Percentiles rank a stretch among this genome's conserved stretches.
phyloP scores from a whole-genome alignment of 2,329 filamentous ascomycete species.

The Phyllosticta paracitricarpa region DNA sequence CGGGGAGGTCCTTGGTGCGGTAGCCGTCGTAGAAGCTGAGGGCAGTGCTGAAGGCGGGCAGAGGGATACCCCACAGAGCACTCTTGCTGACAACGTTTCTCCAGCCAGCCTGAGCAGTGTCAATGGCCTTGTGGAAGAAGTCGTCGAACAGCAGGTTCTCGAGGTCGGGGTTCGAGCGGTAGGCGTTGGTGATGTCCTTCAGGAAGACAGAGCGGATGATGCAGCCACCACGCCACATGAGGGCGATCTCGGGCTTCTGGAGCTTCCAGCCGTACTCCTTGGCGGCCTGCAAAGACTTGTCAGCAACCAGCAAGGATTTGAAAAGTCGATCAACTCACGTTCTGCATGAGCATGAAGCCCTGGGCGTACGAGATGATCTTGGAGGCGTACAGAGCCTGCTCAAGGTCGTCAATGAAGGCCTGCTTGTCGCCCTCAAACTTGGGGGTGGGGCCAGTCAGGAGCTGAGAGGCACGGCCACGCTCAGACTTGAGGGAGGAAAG shows the following conservation, averaged over 20 bases:
- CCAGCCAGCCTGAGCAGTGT: constrained; percentile 66
- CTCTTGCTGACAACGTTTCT: constrained; percentile 71
- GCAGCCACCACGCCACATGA: constrained; percentile 99
- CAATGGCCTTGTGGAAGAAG: constrained; percentile 99
- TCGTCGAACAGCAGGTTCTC: constrained; percentile 98
- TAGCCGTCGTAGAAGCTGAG: constrained; percentile 99
- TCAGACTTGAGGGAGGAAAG: constrained; percentile 89
- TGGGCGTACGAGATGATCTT: constrained; percentile 99
- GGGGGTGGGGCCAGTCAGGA: constrained; percentile 67
- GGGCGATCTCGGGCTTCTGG: constrained; percentile 98
- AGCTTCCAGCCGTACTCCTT: constrained; percentile 97
- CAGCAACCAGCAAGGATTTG: constrained; percentile 15
- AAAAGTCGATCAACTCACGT: constrained; percentile 48
- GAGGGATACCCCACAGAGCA: constrained; percentile 89
- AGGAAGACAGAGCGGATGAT: constrained; percentile 99
- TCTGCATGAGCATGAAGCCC: constrained; percentile 99
- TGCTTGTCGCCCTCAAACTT: constrained; percentile 84
- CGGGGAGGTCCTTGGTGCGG: constrained; percentile 91
- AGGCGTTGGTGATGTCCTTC: constrained; percentile 97
- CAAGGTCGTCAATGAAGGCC: constrained; percentile 90
- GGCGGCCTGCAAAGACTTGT: constrained; percentile 55
- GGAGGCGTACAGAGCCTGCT: constrained; percentile 97
- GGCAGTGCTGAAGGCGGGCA: constrained; percentile 91
- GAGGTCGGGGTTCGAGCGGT: constrained; percentile 86
- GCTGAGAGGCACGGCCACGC: constrained; percentile 69